Evolutionary conservation across 495 filamentous ascomycete species (phyloP), one percentile per base, ranked within the genome.

Genomic region (Margaritispora aquatica): DNA sequence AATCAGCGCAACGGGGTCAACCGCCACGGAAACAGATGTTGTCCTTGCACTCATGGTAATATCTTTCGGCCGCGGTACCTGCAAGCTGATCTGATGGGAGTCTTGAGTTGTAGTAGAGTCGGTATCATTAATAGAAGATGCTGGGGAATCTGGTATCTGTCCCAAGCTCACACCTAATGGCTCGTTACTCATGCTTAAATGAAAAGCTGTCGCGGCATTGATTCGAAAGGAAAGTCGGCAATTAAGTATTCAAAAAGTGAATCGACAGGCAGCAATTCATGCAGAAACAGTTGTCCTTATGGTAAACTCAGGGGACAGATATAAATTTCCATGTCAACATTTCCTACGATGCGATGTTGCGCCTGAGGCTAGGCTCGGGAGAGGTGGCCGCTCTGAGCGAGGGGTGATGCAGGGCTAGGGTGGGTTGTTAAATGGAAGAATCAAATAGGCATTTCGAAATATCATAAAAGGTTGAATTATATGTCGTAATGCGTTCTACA

Each of bases 1-100:
- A 66, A 99, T 92, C 60, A 99, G 74, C 46, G 95, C 92, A 55
- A 97, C 90, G 2, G 94, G 92, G 61, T 97, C 90, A 50, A 97
- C 88, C 38, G 94, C 92, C 48, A 97, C 91, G 11, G 90, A 77
- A 24, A 83, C 73, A 21, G 44, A 31, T 41, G 26, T 51, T 51
- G 13, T 64, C 24, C 55, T 66, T 2, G 57, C 26, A 17, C 24
- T 34, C 58, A 61, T 61, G 1, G 26, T 38, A 29, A 26, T 21
- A 9, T 44, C 58, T 26, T 60, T 63, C 19, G 50, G 34, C 44
- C 54, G 55, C 23, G 34, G 36, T 21, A 19, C 38, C 53, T 38
- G 34, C 1, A 63, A 47, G 31, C 51, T 58, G 29, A 41, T 20
- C 15, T 51, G 11, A 36, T 4, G 34, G 20, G 22, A 27, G 0